Base-by-base conservation (phyloP, 352 stramenopile species). In the Stephanocyclus meneghinianus region DNA sequence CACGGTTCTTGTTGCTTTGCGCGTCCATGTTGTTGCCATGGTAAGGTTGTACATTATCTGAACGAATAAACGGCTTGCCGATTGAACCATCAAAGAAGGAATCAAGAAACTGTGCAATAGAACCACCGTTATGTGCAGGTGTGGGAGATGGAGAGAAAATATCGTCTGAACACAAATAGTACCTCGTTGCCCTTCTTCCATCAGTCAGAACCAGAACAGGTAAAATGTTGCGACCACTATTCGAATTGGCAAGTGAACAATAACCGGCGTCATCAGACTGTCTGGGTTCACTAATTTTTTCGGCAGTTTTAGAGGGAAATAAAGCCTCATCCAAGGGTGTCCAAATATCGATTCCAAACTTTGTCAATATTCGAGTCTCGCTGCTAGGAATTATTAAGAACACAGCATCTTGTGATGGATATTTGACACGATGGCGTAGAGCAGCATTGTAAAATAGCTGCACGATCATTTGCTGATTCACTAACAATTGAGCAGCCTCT, bases 271-370 rank as follows among this genome's bases (percentile, higher is more conserved):
- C 16, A 57, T 81, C 57, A 29, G 10, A 13, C 21, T 60, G 16
- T 53, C 47, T 32, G 29, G 2, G 47, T 61, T 21, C n/a, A 64
- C 29, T 53, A 8, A 59, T 18, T 64, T 62, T 13, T 56, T 74
- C 37, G 30, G 15, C 9, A 18, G 21, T 10, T 35, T 60, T 61
- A 42, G 30, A 44, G 10, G n/a, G 11, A 61, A 78, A 76, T 40
- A 78, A 40, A 68, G 57, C 71, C 69, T 83, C 72, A 76, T 92
- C 87, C 0, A 92, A 62, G 55, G 48, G 51, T 18, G 80, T 86
- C 85, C 83, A 92, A 76, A 91, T 85, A 78, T 92, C 87, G 32
- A 92, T 76, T 13, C 85, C 87, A 80, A 92, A 91, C 11, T 77
- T 82, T 10, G 63, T 88, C 66, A 92, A 59, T 10, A 92, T 77